These are phyloP conservation scores for Camellia oleifera DNA, from an alignment of 179 eudicot genomes.

Conservation along the genomic window DNA sequence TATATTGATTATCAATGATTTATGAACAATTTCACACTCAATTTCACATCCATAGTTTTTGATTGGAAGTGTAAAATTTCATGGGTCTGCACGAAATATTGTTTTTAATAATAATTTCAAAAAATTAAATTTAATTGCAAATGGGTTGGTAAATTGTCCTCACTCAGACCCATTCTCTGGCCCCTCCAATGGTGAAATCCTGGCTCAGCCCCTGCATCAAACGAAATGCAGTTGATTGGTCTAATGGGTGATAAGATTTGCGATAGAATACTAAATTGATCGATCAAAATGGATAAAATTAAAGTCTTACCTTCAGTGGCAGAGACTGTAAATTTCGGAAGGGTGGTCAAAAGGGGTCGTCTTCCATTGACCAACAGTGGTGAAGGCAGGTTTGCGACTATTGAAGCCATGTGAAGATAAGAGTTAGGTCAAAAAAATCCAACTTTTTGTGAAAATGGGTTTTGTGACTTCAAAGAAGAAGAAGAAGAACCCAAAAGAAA, in stretches of 20 bases:
- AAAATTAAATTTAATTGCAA: too few species aligned
- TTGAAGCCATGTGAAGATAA: constrained; percentile 16
- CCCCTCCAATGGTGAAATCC: too few species aligned
- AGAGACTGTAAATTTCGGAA: constrained; percentile 25
- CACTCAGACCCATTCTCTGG: too few species aligned
- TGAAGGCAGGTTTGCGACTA: constrained; percentile 17
- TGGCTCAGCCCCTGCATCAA: too few species aligned
- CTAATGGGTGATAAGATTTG: neutral
- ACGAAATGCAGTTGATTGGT: too few species aligned
- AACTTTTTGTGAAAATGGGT: neutral
- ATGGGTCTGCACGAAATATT: too few species aligned
- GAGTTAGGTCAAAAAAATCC: neutral
- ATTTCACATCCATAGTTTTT: too few species aligned
- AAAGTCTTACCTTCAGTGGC: constrained; percentile 28
- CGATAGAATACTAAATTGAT: neutral
- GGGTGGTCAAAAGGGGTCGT: constrained; percentile 28
- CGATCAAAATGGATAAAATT: neutral
- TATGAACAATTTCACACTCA: too few species aligned
- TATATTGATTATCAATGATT: too few species aligned
- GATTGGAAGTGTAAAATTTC: too few species aligned
- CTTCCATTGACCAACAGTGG: constrained; percentile 23
- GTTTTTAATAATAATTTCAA: too few species aligned
- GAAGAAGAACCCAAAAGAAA: neutral
- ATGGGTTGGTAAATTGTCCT: too few species aligned
- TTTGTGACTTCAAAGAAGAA: neutral